Evolutionary conservation across 768 basidiomycete species (phyloP).

Genomic region (Pisolithus orientalis): DNA sequence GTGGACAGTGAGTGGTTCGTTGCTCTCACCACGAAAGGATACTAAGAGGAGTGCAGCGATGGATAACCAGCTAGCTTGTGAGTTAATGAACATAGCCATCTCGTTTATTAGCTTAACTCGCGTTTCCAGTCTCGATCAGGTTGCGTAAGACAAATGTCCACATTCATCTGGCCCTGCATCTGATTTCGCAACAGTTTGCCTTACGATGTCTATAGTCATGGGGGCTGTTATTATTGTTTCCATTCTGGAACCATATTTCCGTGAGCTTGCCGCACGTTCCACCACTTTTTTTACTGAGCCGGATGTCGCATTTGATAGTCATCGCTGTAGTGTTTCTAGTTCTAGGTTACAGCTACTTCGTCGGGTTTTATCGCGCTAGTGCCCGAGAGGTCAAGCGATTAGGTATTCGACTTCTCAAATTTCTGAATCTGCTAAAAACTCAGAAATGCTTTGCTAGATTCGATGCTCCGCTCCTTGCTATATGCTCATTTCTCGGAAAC

Average conservation of each 20-base stretch:
- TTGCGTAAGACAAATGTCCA: constrained; percentile 31
- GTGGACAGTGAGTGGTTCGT: constrained; percentile 43
- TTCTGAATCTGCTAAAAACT: background rate
- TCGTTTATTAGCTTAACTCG: background rate
- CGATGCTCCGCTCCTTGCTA: constrained; percentile 65
- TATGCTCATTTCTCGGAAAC: constrained; percentile 79
- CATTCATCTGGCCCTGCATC: background rate
- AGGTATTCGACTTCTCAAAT: constrained; percentile 14
- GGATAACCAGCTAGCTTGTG: constrained; percentile 56
- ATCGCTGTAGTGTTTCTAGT: constrained; percentile 47
- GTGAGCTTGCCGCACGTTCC: constrained; percentile 30
- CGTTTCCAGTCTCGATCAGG: constrained; percentile 44
- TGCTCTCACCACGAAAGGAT: background rate
- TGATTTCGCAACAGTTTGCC: constrained; percentile 31
- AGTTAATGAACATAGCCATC: constrained; percentile 5
- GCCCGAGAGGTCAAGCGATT: constrained; percentile 67
- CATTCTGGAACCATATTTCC: constrained; percentile 54
- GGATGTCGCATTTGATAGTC: constrained; percentile 29
- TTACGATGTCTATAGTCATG: constrained; percentile 45
- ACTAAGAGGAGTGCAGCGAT: constrained; percentile 23
- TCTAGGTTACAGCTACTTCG: constrained; percentile 60
- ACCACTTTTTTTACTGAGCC: background rate
- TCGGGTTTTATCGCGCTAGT: constrained; percentile 62
- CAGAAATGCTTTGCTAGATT: constrained; percentile 33
- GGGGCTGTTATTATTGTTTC: constrained; percentile 53